Base-by-base conservation (phyloP, 108 stramenopile genomes). In the Nannochloropsis salina region DNA sequence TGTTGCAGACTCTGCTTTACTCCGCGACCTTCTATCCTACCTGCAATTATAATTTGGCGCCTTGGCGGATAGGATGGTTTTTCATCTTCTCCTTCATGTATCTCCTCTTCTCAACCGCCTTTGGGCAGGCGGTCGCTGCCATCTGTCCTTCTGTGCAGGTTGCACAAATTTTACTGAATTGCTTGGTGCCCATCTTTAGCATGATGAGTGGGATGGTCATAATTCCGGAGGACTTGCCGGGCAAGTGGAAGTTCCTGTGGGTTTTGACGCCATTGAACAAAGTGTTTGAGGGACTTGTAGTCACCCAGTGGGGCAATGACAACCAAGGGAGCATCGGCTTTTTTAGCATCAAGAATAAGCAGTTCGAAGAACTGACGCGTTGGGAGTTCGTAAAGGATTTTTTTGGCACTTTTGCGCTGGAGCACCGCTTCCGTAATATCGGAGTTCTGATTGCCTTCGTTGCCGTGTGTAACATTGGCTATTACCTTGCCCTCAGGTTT, bases 251-350 rank as follows among this genome's bases (percentile, higher is more conserved):
- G 79, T 87, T 87, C 47, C 20, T 87, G 47, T 87, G 83, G 43
- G 83, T 83, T 83, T 21, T 87, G 5, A 83, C 83, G 22, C 87
- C 87, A n/a, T 84, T 87, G 42, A 83, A 87, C 42, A 83, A 87
- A 21, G 87, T 20, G 2, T 83, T 87, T 10, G 83, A 87, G 22
- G 87, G 87, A n/a, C 84, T 87, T 18, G 42, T 87, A 41, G 51
- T 85, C 44, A 84, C 87, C 44, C 42, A 45, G 84, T 87, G 61
- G 61, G 15, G 79, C 87, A 41, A 44, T n/a, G 82, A 80, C 41
- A 82, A 86, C 82, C 18, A 15, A n/a, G 41, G 40, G 22, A 11
- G 11, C 40, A 81, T 81, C 5, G 81, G 41, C 22, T 31, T 81
- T 31, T 31, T 81, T 40, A 41, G 40, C 41, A 31, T 41, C 81